Evolutionary conservation across 2,329 filamentous ascomycete species (phyloP), one percentile per base, ranked within the genome.

Genomic region (Coleophoma eucalyptorum): DNA sequence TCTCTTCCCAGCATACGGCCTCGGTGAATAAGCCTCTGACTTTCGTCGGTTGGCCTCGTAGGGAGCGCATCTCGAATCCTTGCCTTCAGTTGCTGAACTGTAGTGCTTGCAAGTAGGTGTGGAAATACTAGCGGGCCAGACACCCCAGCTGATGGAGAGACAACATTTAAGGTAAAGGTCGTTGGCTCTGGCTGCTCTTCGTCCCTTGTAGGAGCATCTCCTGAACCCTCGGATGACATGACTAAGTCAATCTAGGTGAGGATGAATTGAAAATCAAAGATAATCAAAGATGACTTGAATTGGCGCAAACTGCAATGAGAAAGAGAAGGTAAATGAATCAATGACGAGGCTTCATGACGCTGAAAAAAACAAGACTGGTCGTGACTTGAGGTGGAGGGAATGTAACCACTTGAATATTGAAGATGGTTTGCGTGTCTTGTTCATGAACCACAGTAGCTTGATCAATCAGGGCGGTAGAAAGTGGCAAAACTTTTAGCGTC

Each of bases 11-110:
- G 67, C 43, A 82, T 71, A 34, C 80, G 76, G 1, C 83, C 83
- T 40, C 78, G 72, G 59, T 85, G 76, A 35, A 86, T 86, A 52
- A 86, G 67, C 40, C 82, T 73, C 62, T 85, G 80, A 33, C 76
- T 72, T 33, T 80, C 74, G 53, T 81, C 73, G 15, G 72, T 58
- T 3, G 81, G 80, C 47, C 72, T 76, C 42, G 75, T 64, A 20
- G 72, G 67, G 40, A 84, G 62, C 3, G 65, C 61, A 58, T 80
- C 71, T 32, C 79, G 77, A 51, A 86, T 82, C 62, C 70, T 78
- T 41, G 76, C 74, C 62, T 84, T 85, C 33, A 86, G 67, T 63
- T 82, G 69, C 50, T 73, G 74, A 44, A 85, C 69, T 0, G 79
- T 83, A 2, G 77, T 81, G 1, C 69, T 68, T 38, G 71, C 69